Percentiles rank a stretch among this genome's conserved stretches.
These are phyloP conservation scores for Septoria petroselini DNA, from an alignment of 2,329 filamentous ascomycete genomes.

Conservation along the genomic window DNA sequence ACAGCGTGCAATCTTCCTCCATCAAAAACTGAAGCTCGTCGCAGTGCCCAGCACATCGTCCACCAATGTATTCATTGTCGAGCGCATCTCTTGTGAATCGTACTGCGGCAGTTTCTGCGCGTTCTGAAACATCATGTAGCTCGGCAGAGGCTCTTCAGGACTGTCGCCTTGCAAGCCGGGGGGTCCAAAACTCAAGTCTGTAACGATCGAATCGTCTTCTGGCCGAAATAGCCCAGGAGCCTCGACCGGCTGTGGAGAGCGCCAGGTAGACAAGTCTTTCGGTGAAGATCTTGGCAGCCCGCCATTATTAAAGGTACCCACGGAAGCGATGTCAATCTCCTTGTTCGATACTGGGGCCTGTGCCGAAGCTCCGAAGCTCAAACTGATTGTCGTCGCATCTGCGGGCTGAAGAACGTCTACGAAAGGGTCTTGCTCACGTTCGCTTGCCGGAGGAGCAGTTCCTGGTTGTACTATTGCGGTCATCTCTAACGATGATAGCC, in stretches of 20 bases:
- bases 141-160: constrained; percentile 5
- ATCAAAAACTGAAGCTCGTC: constrained; percentile 13
- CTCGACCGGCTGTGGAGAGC: background rate
- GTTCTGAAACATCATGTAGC: constrained; percentile 4
- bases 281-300: background rate
- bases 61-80: constrained; percentile 11
- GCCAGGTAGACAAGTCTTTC: background rate
- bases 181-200: constrained; percentile 11
- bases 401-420: background rate
- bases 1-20: background rate
- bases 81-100: constrained; percentile 12
- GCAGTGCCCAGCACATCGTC: constrained; percentile 14
- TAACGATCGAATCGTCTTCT: background rate
- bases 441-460: background rate
- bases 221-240: background rate
- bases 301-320: background rate
- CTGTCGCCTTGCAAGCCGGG: constrained; percentile 5
- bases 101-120: constrained; percentile 6
- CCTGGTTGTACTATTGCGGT: background rate
- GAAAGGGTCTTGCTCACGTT: background rate
- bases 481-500: constrained; percentile 1
- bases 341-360: background rate
- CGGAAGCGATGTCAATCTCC: background rate
- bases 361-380: constrained; percentile 2
- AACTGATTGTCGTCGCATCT: constrained; percentile 3